phyloP scores from a whole-genome alignment of 2,329 filamentous ascomycete genomes.

The Hymenoscyphus linearis region DNA sequence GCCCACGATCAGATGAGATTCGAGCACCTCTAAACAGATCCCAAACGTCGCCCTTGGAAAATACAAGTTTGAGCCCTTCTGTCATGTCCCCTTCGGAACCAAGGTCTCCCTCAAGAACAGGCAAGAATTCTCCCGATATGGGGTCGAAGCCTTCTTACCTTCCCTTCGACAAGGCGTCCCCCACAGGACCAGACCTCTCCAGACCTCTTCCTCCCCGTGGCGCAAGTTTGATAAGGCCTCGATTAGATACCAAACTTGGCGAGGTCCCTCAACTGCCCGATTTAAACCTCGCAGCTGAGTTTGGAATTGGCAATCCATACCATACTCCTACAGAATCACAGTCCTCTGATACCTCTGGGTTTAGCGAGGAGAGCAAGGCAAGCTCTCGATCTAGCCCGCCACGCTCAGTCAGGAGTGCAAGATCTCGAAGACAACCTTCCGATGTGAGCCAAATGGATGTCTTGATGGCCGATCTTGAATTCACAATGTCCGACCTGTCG shows the following conservation, averaged over 20 bases:
- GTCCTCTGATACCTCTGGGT: constrained; percentile 58
- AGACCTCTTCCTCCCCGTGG: constrained; percentile 29
- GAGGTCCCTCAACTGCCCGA: constrained; percentile 24
- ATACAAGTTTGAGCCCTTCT: constrained; percentile 15
- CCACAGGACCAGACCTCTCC: constrained; percentile 27
- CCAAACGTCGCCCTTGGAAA: constrained; percentile 30
- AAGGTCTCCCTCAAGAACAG: constrained; percentile 10
- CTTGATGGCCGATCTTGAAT: constrained; percentile 52
- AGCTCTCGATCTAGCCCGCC: constrained; percentile 59
- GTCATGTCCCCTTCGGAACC: constrained; percentile 24
- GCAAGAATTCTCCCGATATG: constrained; percentile 2
- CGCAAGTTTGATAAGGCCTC: constrained; percentile 25
- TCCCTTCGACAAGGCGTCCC: constrained; percentile 21
- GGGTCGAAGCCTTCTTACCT: not conserved
- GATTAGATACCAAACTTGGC: constrained; percentile 18
- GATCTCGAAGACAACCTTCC: constrained; percentile 36
- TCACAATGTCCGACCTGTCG: constrained; percentile 41
- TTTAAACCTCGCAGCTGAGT: constrained; percentile 55
- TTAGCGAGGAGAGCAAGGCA: constrained; percentile 52
- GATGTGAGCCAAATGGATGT: constrained; percentile 40
- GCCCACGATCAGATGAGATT: constrained; percentile 38
- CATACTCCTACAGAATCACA: constrained; percentile 59
- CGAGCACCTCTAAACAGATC: constrained; percentile 34
- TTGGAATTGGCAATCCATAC: constrained; percentile 58
- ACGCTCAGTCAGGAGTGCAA: constrained; percentile 33